Evolutionary conservation across 164 flowering plant species (phyloP).

Genomic region (Stephania cephalantha): DNA sequence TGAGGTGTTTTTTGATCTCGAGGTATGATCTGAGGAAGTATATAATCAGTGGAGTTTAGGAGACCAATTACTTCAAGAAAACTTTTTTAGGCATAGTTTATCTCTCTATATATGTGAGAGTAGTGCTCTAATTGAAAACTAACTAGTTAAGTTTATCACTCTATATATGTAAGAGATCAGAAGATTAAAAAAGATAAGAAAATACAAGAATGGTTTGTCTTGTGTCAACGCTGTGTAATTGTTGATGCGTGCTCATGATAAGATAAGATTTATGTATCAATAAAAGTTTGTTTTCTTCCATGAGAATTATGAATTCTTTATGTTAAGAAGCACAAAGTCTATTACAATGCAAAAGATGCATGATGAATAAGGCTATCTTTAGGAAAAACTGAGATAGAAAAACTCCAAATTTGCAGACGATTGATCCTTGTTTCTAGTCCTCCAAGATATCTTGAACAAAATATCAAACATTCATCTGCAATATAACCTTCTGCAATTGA

Average conservation of each 20-base stretch:
- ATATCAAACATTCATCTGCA: no score
- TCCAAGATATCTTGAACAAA: no score
- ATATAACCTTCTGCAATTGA: no score
- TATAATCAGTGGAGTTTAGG: no score
- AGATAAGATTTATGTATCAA: background rate
- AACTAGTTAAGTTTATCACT: background rate
- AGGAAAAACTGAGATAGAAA: no score
- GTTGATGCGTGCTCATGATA: background rate
- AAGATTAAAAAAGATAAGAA: background rate
- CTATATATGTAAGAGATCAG: background rate
- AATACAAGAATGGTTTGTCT: background rate
- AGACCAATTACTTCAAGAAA: slow-evolving; percentile 25
- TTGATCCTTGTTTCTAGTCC: no score
- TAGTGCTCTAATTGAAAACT: background rate
- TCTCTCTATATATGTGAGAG: background rate
- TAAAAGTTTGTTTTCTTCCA: background rate
- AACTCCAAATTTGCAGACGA: no score
- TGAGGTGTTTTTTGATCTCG: no score
- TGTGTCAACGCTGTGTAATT: background rate
- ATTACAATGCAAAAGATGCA: background rate
- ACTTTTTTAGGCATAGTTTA: slow-evolving; percentile 34
- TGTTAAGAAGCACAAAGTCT: background rate
- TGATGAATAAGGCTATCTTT: background rate
- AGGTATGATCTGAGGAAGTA: no score
- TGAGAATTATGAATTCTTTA: background rate